A percentile compares a stretch with the other conserved stretches of the same genome.
Evolutionary conservation across 2,329 filamentous ascomycete species (phyloP).

Genomic region (Alternaria ventricosa): DNA sequence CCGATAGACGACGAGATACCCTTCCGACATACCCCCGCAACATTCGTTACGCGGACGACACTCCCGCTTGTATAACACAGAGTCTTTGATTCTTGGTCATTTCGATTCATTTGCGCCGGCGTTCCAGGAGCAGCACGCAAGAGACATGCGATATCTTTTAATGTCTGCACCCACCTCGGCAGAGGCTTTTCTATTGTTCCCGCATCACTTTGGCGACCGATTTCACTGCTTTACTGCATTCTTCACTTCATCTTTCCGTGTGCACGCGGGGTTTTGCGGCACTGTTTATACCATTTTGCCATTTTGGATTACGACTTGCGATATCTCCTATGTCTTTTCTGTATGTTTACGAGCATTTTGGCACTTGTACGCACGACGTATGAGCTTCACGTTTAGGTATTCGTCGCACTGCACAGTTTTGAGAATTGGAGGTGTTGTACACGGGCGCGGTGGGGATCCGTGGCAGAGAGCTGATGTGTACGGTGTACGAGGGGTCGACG

Average conservation of each 20-base stretch:
- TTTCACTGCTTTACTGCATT: conserved; percentile 24
- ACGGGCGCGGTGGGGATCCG: conserved; percentile 21
- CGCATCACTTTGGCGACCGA: conserved; percentile 27
- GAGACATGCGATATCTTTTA: conserved; percentile 40
- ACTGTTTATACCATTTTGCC: conserved; percentile 44
- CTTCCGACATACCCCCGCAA: conserved; percentile 24
- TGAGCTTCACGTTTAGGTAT: conserved; percentile 21
- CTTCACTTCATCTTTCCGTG: conserved; percentile 25
- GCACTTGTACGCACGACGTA: conserved; percentile 22
- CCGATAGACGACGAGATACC: conserved; percentile 16
- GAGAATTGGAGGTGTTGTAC: conserved; percentile 23
- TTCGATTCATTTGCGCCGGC: conserved; percentile 38
- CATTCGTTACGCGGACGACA: conserved; percentile 25
- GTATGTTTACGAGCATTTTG: conserved; percentile 35
- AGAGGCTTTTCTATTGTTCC: conserved; percentile 35
- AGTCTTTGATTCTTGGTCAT: conserved; percentile 32
- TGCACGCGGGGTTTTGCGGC: conserved; percentile 26
- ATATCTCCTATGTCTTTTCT: conserved; percentile 36
- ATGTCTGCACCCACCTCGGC: conserved; percentile 41
- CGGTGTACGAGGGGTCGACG: conserved; percentile 26
- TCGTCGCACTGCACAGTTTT: conserved; percentile 10
- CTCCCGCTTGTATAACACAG: conserved; percentile 42
- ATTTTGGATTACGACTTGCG: conserved; percentile 29
- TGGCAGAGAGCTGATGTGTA: conserved; percentile 7
- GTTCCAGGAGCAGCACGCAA: conserved; percentile 39